These are phyloP conservation scores for Aspergillus cavernicola DNA, from an alignment of 495 filamentous ascomycete species.

Conservation along the genomic window DNA sequence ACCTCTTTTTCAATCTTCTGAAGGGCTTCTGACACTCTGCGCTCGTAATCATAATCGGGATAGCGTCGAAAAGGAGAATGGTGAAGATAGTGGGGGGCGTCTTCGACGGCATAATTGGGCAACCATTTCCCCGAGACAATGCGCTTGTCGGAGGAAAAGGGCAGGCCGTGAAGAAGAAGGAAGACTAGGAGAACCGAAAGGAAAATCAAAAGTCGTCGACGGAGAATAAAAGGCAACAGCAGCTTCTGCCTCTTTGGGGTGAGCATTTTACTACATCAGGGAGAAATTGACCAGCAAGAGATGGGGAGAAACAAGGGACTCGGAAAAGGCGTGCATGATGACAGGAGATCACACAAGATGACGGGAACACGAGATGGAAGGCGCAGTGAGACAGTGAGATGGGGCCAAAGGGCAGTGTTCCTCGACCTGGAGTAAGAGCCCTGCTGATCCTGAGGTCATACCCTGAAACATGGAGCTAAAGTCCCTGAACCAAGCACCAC, in stretches of 20 bases:
- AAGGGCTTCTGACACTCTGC: constrained; percentile 22
- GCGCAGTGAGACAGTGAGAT: no score
- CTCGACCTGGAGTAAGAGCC: no score
- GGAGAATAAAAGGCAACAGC: not conserved
- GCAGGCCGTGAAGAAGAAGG: not conserved
- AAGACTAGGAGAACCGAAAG: not conserved
- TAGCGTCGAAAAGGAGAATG: constrained; percentile 29
- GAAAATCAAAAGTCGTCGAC: not conserved
- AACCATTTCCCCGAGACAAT: constrained; percentile 2
- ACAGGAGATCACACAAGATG: no score
- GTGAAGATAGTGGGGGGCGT: constrained; percentile 28
- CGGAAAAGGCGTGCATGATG: no score
- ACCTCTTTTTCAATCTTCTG: constrained; percentile 22
- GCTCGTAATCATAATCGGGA: constrained; percentile 30
- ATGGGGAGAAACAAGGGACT: no score
- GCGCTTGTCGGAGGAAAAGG: not conserved
- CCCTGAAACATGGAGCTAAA: no score
- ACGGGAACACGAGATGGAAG: no score
- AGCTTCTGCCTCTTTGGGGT: not conserved
- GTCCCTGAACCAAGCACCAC: no score
- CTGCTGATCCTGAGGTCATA: no score
- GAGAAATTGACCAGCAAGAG: not conserved
- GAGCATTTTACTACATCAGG: not conserved
- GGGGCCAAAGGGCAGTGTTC: no score
- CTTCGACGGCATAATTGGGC: constrained; percentile 11